phyloP scores from a whole-genome alignment of 108 stramenopile species.

The Cylindrotheca closterium region DNA sequence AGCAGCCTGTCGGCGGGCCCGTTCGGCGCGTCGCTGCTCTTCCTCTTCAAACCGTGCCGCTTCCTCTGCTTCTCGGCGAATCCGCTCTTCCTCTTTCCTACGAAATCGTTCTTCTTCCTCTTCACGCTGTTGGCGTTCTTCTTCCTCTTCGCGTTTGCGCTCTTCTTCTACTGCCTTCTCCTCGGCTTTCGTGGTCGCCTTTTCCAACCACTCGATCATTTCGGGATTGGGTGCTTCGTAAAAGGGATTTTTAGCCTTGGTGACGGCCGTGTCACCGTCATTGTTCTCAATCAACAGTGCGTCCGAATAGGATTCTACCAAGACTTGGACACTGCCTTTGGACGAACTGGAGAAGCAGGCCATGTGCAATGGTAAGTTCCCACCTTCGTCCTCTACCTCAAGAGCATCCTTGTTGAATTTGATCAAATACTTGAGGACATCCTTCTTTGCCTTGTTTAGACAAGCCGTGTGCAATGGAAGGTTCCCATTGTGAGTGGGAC shows the following conservation, averaged over 20 bases:
- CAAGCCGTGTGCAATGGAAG: slow-evolving; percentile 12
- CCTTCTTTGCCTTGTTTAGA: slow-evolving; percentile 5
- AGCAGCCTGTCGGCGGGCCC: no score
- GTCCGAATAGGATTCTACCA: slow-evolving; percentile 5
- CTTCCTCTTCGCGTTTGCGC: no score
- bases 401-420: not conserved
- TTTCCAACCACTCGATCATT: slow-evolving; percentile 1
- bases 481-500: not conserved
- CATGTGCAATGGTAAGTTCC: slow-evolving; percentile 15
- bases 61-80: no score
- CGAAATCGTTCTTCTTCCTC: no score
- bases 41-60: no score
- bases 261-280: not conserved
- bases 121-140: no score
- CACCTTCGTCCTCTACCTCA: not conserved
- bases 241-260: slow-evolving; percentile 5
- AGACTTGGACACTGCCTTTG: not conserved
- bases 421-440: slow-evolving; percentile 3
- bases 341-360: slow-evolving; percentile 13
- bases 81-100: no score
- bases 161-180: not conserved
- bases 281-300: not conserved
- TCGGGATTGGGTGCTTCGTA: slow-evolving; percentile 7
- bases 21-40: no score
- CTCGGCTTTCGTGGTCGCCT: not conserved